Evolutionary conservation across 2,329 filamentous ascomycete species (phyloP).

Genomic region (Didymella segeticola): DNA sequence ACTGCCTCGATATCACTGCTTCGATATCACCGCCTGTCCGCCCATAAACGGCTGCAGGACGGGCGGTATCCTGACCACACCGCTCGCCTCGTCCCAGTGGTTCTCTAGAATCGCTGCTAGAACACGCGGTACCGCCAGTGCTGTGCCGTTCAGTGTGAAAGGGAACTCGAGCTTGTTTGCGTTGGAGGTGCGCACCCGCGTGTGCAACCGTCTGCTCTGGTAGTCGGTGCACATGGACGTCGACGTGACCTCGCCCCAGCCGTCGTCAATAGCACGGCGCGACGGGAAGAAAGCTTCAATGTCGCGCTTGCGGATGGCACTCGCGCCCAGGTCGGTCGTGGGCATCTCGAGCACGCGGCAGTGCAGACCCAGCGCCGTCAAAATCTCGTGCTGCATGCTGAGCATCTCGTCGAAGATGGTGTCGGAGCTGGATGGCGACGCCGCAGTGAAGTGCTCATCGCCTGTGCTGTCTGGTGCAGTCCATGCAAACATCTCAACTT

Average conservation of each 20-base stretch:
- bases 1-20: too few relatives aligned
- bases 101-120: conserved; percentile 89
- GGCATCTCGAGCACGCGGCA: conserved; percentile 96
- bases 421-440: conserved; percentile 52
- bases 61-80: conserved; percentile 76
- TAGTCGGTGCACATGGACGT: conserved; percentile 95
- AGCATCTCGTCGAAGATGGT: conserved; percentile 84
- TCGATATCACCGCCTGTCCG: conserved; percentile 44
- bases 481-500: conserved; percentile 98
- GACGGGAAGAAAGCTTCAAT: conserved; percentile 96
- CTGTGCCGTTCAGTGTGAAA: conserved; percentile 93
- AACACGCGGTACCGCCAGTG: conserved; percentile 87
- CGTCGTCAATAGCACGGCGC: conserved; percentile 67
- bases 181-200: conserved; percentile 66
- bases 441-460: conserved; percentile 41
- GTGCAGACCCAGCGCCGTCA: conserved; percentile 76
- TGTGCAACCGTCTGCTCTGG: conserved; percentile 82
- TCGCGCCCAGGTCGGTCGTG: conserved; percentile 83
- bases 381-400: conserved; percentile 83
- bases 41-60: conserved; percentile 86
- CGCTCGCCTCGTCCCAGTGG: conserved; percentile 77
- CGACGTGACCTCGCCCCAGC: conserved; percentile 94
- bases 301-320: conserved; percentile 84
- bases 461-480: conserved; percentile 62
- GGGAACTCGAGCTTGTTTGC: conserved; percentile 71